Percentiles rank a stretch among this genome's conserved stretches.
These are phyloP conservation scores for Helichrysum umbraculigerum DNA, from an alignment of 129 eudicot genomes.

Conservation along the genomic window DNA sequence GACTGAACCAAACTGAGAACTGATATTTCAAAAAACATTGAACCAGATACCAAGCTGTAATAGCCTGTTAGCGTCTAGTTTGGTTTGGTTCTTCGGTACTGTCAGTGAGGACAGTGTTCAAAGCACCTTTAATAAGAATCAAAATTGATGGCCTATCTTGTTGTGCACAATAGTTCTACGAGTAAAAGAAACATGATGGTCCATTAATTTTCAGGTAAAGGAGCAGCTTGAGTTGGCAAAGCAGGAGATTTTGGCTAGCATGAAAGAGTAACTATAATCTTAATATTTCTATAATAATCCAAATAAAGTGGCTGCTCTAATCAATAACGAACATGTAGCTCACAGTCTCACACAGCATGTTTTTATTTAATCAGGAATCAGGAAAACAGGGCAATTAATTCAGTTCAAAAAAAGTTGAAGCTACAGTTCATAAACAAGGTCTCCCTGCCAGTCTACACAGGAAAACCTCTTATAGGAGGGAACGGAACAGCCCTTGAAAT, in stretches of 20 bases:
- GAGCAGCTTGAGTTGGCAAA: constrained; percentile 21
- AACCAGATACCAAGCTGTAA: background rate
- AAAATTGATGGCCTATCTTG: too few species aligned
- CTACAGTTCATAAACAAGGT: constrained; percentile 40
- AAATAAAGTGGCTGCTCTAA: background rate
- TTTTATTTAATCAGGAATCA: constrained; percentile 33
- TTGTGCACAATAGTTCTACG: background rate
- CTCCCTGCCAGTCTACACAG: constrained; percentile 44
- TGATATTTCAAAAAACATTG: too few species aligned
- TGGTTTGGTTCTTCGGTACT: too few species aligned
- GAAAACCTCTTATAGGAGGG: constrained; percentile 48
- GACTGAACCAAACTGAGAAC: background rate
- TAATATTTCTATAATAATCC: background rate
- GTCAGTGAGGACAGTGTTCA: too few species aligned
- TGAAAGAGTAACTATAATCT: constrained; percentile 28
- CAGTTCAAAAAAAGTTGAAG: constrained; percentile 29
- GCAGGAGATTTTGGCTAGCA: constrained; percentile 24
- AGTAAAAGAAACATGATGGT: background rate
- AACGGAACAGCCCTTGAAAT: constrained; percentile 32
- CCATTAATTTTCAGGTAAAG: constrained; percentile 26
- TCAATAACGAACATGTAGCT: constrained; percentile 15
- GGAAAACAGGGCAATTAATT: constrained; percentile 19
- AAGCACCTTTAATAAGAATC: background rate
- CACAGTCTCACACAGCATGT: constrained; percentile 2
- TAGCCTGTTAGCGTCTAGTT: background rate